Conservation (phyloP, 1,284 basidiomycete species). For the Cutaneotrichosporon dermatis region DNA sequence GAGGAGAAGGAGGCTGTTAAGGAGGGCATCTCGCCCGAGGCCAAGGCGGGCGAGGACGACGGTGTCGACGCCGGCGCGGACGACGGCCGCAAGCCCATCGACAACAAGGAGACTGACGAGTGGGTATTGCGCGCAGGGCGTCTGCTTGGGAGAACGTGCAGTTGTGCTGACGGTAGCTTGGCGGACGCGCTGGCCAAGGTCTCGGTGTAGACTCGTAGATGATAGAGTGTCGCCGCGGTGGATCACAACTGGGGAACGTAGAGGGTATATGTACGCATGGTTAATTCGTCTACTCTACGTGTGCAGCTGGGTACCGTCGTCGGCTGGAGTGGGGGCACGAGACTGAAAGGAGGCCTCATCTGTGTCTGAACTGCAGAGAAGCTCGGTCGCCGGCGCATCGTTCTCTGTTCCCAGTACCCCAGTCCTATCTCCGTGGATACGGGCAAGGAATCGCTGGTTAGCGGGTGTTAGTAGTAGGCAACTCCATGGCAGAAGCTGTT, state of each 20-base stretch:
- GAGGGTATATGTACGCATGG: background rate
- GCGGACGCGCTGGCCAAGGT: slow-evolving; percentile 41
- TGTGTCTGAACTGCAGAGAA: no score
- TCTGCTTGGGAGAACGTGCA: background rate
- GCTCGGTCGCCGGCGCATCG: no score
- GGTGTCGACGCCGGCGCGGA: slow-evolving; percentile 36
- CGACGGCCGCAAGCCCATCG: slow-evolving; percentile 26
- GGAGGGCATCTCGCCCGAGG: slow-evolving; percentile 46
- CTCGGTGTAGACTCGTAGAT: slow-evolving; percentile 12
- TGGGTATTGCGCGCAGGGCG: slow-evolving; percentile 20
- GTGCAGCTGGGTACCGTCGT: no score
- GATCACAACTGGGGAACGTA: background rate
- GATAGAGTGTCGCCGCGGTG: background rate
- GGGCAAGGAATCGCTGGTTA: no score
- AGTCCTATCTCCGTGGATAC: no score
- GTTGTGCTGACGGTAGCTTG: slow-evolving; percentile 24
- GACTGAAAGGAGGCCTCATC: no score
- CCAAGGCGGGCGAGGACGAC: slow-evolving; percentile 36
- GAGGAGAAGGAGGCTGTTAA: slow-evolving; percentile 45
- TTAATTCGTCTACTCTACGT: background rate
- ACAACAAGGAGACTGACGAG: slow-evolving; percentile 42
- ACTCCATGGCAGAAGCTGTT: no score
- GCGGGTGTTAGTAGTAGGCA: no score
- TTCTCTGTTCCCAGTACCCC: no score
- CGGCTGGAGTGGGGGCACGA: no score